Evolutionary conservation across 2,329 filamentous ascomycete genomes (phyloP).

Genomic region (Fusarium poae): DNA sequence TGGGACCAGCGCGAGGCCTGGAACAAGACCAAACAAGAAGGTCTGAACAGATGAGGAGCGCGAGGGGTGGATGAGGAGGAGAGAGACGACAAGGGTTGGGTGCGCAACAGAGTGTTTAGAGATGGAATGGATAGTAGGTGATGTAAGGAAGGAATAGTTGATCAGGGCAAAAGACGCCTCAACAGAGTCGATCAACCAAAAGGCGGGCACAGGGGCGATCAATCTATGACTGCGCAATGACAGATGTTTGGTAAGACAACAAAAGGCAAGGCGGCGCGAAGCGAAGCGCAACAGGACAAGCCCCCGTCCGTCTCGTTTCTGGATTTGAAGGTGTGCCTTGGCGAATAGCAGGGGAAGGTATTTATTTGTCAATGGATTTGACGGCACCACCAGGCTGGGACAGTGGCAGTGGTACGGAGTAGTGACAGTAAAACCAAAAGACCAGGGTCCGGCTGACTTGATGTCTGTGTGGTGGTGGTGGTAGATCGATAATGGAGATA

Average conservation of each 20-base stretch:
- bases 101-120: background rate
- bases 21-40: slow-evolving; percentile 19
- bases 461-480: slow-evolving; percentile 7
- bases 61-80: slow-evolving; percentile 6
- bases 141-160: slow-evolving; percentile 2
- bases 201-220: slow-evolving; percentile 31
- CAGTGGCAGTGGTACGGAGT: slow-evolving; percentile 15
- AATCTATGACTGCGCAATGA: slow-evolving; percentile 31
- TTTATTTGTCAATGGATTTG: slow-evolving; percentile 31
- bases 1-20: slow-evolving; percentile 37
- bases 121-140: background rate
- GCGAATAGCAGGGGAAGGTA: slow-evolving; percentile 31
- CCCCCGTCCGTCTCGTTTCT: slow-evolving; percentile 30
- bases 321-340: slow-evolving; percentile 37
- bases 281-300: slow-evolving; percentile 19
- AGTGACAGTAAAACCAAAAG: slow-evolving; percentile 24
- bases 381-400: slow-evolving; percentile 42
- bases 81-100: slow-evolving; percentile 19
- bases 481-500: slow-evolving; percentile 35
- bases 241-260: slow-evolving; percentile 39
- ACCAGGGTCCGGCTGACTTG: slow-evolving; percentile 22
- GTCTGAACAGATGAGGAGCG: slow-evolving; percentile 16
- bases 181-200: slow-evolving; percentile 33
- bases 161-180: slow-evolving; percentile 15
- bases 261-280: slow-evolving; percentile 33